Base-by-base conservation (phyloP, 2,329 filamentous ascomycete genomes). In the Cladobotryum mycophilum region DNA sequence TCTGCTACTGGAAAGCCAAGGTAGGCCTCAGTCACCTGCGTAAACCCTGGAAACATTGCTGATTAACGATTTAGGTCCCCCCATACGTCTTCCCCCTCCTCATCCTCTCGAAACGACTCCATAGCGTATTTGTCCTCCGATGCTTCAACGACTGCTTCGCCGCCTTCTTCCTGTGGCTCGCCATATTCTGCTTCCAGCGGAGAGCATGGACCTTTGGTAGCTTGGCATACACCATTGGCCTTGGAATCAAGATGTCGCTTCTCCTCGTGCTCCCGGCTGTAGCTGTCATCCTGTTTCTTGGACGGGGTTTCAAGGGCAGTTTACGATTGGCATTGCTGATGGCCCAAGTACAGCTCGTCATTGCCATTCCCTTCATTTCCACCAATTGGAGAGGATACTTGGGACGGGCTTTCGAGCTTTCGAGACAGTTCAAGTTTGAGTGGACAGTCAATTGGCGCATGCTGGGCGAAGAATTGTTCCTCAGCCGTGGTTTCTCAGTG, bases 391-490 rank as follows among this genome's bases (percentile, higher is more conserved):
- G 70, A 53, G 88, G 85, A 25, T 99, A 99, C 65, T 64, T 95
- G 15, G 79, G 81, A 43, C 79, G 87, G 56, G 90, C 93, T 0
- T 99, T 99, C 64, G 90, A 99, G 71, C 78, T 99, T 52, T 90
- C 88, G 43, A 80, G 93, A 49, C 83, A 89, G 60, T 99, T 99
- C 71, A 78, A 96, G 61, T 97, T 92, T 76, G 90, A 92, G 70
- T 99, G 93, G 93, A 99, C 93, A 0, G 93, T 99, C 58, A 99
- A 99, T 69, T 99, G 93, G 93, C 84, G 91, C 48, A 97, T 97
- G 66, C 71, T 96, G n/a, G 85, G 87, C 14, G 90, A 96, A 68
- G 80, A 87, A 6, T 69, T 73, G 0, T 99, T 99, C 61, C 77
- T 95, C 43, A 79, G 76, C 58, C 79, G 73, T 53, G 65, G 71